Conservation (phyloP, 2,329 filamentous ascomycete species). For the Talaromyces sp. region DNA sequence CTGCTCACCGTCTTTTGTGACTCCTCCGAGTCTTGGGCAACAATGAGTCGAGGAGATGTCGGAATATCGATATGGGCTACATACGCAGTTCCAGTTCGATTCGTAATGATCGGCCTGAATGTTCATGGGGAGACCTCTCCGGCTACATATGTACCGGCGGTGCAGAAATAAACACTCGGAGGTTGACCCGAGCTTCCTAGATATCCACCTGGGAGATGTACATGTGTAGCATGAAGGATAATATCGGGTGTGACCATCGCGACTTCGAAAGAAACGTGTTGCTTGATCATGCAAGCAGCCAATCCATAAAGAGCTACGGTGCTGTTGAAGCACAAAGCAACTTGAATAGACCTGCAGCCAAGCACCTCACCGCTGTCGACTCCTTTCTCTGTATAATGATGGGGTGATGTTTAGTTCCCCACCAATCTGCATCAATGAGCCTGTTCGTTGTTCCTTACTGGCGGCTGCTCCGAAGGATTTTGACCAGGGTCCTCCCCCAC, state of each 20-base stretch:
- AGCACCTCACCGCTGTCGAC: constrained; percentile 26
- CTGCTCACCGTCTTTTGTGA: constrained; percentile 29
- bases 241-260: not conserved
- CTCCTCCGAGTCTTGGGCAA: constrained; percentile 16
- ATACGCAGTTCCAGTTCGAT: constrained; percentile 17
- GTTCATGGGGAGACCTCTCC: constrained; percentile 8
- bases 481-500: constrained; percentile 6
- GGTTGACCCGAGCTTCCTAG: not conserved
- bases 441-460: constrained; percentile 5
- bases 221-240: not conserved
- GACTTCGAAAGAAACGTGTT: not conserved
- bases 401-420: constrained; percentile 5
- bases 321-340: not conserved
- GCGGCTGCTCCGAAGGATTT: constrained; percentile 3
- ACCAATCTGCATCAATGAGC: constrained; percentile 4
- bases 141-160: constrained; percentile 25
- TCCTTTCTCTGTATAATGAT: not conserved
- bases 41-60: constrained; percentile 18
- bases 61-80: constrained; percentile 25
- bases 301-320: not conserved
- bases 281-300: not conserved
- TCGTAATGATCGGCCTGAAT: constrained; percentile 19
- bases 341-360: constrained; percentile 22
- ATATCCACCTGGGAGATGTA: not conserved
- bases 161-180: constrained; percentile 24